Base-by-base conservation (phyloP, 164 flowering plant genomes). In the Cinnamomum micranthum region DNA sequence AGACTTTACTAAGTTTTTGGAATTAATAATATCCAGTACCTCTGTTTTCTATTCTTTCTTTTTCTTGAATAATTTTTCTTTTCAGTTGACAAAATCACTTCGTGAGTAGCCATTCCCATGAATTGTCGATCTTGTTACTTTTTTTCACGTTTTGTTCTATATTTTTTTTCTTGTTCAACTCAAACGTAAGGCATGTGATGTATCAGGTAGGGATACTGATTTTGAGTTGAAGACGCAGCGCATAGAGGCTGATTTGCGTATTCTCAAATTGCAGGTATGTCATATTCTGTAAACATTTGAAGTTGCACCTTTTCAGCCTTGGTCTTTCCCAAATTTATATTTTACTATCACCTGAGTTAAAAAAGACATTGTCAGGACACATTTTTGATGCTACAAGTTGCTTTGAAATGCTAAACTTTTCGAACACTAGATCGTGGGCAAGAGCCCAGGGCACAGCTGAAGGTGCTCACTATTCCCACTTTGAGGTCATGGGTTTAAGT, bases 231-330 rank as follows among this genome's bases (percentile, higher is more conserved):
- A 84, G 79, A 71, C 84, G 67, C 82, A 80, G 76, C 95, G 97
- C 74, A 83, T 92, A 64, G 97, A 94, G 31, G 97, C 97, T 71
- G 98, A 94, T 84, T 74, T 90, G 79, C 89, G 83, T 76, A 86
- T 92, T 77, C 83, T 94, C 73, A 84, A 85, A 65, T 78, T 90
- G 82, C 98, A 94, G 97, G 98, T 91, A 17, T 47, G 77, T 62
- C 72, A 33, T 63, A 31, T 69, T 69, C 55, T 10, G n/a, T 5
- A 69, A n/a, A 28, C 19, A 17, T 4, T 17, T 6, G 19, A 67
- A 64, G 28, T 24, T 64, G 67, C 67, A 6, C 22, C 27, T 64
- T 64, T 64, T 64, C 67, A 10, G 0, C 35, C 35, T 0, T 20
- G 6, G 22, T 22, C 67, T 64, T 64, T 64, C 15, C 67, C 67